Percentiles rank a stretch among this genome's conserved stretches.
phyloP scores from a whole-genome alignment of 352 stramenopile species.

The Phytopythium vexans region DNA sequence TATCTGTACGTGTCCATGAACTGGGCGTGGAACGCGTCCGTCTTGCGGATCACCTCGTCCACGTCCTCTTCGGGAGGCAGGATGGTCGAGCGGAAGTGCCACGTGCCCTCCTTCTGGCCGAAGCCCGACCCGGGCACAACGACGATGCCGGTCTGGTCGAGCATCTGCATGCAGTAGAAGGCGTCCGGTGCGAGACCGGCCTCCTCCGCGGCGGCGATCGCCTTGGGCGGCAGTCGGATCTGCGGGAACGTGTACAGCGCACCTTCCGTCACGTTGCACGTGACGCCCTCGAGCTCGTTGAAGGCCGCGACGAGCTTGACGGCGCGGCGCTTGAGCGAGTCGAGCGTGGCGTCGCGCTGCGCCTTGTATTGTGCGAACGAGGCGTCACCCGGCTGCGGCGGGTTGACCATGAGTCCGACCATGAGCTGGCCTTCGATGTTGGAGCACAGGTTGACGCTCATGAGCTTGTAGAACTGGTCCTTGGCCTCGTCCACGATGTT shows the following conservation, averaged over 20 bases:
- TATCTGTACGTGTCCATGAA: slow-evolving; percentile 96
- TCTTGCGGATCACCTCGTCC: slow-evolving; percentile 93
- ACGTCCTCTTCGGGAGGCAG: slow-evolving; percentile 96
- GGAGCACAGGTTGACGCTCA: slow-evolving; percentile 96
- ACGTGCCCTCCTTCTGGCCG: slow-evolving; percentile 94
- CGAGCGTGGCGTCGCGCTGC: slow-evolving; percentile 92
- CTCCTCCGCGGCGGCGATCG: slow-evolving; percentile 76
- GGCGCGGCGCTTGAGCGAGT: slow-evolving; percentile 92
- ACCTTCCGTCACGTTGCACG: slow-evolving; percentile 95
- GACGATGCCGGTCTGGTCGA: slow-evolving; percentile 97
- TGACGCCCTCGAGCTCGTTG: slow-evolving; percentile 96
- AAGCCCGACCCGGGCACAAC: slow-evolving; percentile 98
- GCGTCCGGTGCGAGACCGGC: slow-evolving; percentile 89
- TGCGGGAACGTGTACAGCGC: slow-evolving; percentile 99
- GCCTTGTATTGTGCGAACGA: slow-evolving; percentile 90
- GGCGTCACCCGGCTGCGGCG: slow-evolving; percentile 85
- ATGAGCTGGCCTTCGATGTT: slow-evolving; percentile 97
- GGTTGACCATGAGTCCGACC: slow-evolving; percentile 97
- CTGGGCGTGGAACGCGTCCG: slow-evolving; percentile 92
- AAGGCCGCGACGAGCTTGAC: slow-evolving; percentile 92
- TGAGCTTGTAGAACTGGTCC: slow-evolving; percentile 99
- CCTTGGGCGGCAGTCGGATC: slow-evolving; percentile 89
- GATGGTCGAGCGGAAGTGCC: slow-evolving; percentile 99
- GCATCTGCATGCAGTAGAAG: slow-evolving; percentile 96
- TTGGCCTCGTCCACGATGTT: slow-evolving; percentile 91